Base-by-base conservation (phyloP, 345 rosid species). In the Euclidium syriacum region DNA sequence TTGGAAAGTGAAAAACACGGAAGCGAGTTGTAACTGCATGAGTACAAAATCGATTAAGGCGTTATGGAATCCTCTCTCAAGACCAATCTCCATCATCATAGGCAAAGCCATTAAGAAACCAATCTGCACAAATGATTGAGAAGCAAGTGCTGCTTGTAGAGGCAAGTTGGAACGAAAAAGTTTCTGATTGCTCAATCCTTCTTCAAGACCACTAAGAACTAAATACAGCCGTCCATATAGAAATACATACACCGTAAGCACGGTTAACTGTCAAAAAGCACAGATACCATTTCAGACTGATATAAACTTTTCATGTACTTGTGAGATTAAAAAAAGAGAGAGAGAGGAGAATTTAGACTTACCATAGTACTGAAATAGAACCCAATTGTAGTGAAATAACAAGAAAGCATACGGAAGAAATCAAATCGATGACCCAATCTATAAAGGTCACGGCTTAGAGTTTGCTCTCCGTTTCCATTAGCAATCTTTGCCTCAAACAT, bases 401-500 rank as follows among this genome's bases (percentile, higher is more conserved):
- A 87, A 19, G 97, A 90, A 53, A 90, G 55, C 97, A 90, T 90
- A 26, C 97, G 82, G 77, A 87, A 90, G 81, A 87, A 90, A 71
- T 90, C 97, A 78, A 90, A 90, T 19, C 88, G 88, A 71, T 83
- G 91, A 9, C 95, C 97, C 30, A 90, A 90, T 19, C 97, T 75
- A 46, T 85, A 80, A 12, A 90, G 65, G 58, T 90, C 95, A 19
- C 97, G 90, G 68, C 92, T 90, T 62, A 90, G 66, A 62, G 95
- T 87, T 77, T 90, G 97, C 64, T 90, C 97, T 9, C 95, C 95
- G 63, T 87, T 90, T 40, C 97, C 97, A 25, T 83, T 85, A 36
- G 95, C 95, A 48, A 90, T 84, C 75, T 90, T 90, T 67, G 95
- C 95, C 75, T 90, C 97, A 60, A 90, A 90, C 81, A 87, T 73